These are phyloP conservation scores for Leishmania gerbilli DNA, from an alignment of 208 protist genomes.

Conservation along the genomic window DNA sequence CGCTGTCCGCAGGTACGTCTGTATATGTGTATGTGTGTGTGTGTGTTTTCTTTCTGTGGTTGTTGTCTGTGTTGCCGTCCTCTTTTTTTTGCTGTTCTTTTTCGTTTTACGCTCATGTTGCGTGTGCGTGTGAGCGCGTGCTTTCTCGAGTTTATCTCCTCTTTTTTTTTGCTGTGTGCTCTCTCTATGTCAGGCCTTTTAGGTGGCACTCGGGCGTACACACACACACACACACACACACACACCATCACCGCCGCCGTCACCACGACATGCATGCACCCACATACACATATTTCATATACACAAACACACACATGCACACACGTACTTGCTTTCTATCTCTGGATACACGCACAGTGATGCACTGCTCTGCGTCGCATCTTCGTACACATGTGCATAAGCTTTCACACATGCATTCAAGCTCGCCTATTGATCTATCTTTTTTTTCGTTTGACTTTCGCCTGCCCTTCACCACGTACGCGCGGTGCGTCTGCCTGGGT, in stretches of 20 bases:
- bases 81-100: slow-evolving; percentile 12
- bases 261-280: not conserved
- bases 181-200: not conserved
- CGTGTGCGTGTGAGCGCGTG: not conserved
- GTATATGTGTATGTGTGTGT: too few species aligned
- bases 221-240: not conserved
- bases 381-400: not conserved
- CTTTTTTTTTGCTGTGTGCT: slow-evolving; percentile 6
- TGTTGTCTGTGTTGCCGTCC: not conserved
- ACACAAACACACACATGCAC: not conserved
- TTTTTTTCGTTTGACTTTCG: not conserved
- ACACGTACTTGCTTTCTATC: slow-evolving; percentile 1
- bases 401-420: not conserved
- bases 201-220: not conserved
- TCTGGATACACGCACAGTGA: not conserved
- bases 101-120: not conserved
- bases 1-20: not conserved
- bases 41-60: not conserved
- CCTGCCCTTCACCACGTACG: not conserved
- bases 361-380: not conserved
- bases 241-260: not conserved
- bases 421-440: not conserved
- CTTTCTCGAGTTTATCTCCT: not conserved
- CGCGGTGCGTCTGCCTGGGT: not conserved
- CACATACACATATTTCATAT: not conserved